phyloP scores from a whole-genome alignment of 2,329 filamentous ascomycete genomes.

The Cytospora paraplurivora region DNA sequence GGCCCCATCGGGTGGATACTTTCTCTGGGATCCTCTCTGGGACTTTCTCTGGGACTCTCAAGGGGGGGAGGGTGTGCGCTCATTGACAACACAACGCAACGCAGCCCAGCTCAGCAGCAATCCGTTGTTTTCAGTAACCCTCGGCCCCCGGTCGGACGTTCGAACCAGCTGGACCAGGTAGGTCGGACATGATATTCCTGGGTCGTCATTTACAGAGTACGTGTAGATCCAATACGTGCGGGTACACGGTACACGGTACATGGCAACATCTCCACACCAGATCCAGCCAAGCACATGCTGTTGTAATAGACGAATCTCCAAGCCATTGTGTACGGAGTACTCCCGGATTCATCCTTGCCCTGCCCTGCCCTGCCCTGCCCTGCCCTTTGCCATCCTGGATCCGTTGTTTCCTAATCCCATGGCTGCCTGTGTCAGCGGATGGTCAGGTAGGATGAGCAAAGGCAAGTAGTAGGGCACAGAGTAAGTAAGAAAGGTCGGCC shows the following conservation, averaged over 20 bases:
- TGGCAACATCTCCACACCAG: not conserved
- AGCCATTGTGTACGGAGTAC: not conserved
- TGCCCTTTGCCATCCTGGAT: slow-evolving; percentile 9
- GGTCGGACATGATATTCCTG: not conserved
- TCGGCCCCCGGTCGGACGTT: not conserved
- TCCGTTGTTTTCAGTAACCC: slow-evolving; percentile 15
- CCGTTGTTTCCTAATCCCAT: slow-evolving; percentile 5
- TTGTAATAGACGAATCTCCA: not conserved
- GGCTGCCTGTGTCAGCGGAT: slow-evolving; percentile 10
- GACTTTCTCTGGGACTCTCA: not conserved
- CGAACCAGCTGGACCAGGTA: too few relatives aligned
- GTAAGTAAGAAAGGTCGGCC: too few relatives aligned
- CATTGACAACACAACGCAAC: slow-evolving; percentile 12
- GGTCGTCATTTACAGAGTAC: not conserved
- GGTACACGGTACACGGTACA: not conserved
- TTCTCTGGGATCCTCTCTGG: too few relatives aligned
- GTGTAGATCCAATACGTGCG: not conserved
- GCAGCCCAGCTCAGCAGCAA: not conserved
- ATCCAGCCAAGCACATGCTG: not conserved
- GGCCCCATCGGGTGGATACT: slow-evolving; percentile 1
- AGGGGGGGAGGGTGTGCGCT: slow-evolving; percentile 16
- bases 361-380: slow-evolving; percentile 7
- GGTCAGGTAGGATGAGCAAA: not conserved
- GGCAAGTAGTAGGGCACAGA: too few relatives aligned
- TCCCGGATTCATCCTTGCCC: not conserved